Evolutionary conservation across 1,284 basidiomycete species (phyloP).

Genomic region (Moesziomyces sp.): DNA sequence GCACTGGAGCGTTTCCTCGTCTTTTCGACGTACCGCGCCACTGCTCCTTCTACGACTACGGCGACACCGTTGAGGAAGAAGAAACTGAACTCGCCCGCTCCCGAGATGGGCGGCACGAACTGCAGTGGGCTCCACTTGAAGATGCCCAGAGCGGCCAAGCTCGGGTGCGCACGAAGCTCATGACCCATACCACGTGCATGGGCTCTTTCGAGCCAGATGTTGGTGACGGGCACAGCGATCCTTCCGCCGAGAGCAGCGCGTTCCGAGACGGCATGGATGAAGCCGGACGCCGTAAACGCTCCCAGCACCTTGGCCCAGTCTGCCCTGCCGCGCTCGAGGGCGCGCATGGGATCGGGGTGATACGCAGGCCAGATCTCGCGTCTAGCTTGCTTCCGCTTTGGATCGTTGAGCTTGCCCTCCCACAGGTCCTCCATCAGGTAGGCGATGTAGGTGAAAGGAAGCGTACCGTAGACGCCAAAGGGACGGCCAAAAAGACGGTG

Average conservation of each 20-base stretch:
- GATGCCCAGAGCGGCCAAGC: background rate
- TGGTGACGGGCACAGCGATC: constrained; percentile 42
- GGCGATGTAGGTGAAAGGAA: constrained; percentile 42
- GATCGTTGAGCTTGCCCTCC: constrained; percentile 36
- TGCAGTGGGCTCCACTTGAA: constrained; percentile 26
- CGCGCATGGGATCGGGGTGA: constrained; percentile 46
- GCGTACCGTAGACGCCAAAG: constrained; percentile 48
- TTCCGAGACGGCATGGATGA: constrained; percentile 50
- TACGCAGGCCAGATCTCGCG: constrained; percentile 37
- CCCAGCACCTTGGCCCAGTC: constrained; percentile 58
- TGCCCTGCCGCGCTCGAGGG: constrained; percentile 36
- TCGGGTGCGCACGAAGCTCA: constrained; percentile 17
- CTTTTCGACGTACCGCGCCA: constrained; percentile 26
- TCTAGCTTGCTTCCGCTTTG: constrained; percentile 30
- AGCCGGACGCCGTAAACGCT: constrained; percentile 46
- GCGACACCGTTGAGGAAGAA: constrained; percentile 54
- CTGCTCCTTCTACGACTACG: constrained; percentile 44
- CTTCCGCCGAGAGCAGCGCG: constrained; percentile 46
- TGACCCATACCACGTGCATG: constrained; percentile 42
- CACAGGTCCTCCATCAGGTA: constrained; percentile 28
- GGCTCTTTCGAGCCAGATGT: constrained; percentile 37
- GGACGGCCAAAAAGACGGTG: constrained; percentile 49
- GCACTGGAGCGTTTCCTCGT: constrained; percentile 12
- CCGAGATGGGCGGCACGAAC: constrained; percentile 46
- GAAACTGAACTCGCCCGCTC: constrained; percentile 52